Evolutionary conservation across 2,329 filamentous ascomycete genomes (phyloP).

Genomic region (Conoideocrella luteorostrata): DNA sequence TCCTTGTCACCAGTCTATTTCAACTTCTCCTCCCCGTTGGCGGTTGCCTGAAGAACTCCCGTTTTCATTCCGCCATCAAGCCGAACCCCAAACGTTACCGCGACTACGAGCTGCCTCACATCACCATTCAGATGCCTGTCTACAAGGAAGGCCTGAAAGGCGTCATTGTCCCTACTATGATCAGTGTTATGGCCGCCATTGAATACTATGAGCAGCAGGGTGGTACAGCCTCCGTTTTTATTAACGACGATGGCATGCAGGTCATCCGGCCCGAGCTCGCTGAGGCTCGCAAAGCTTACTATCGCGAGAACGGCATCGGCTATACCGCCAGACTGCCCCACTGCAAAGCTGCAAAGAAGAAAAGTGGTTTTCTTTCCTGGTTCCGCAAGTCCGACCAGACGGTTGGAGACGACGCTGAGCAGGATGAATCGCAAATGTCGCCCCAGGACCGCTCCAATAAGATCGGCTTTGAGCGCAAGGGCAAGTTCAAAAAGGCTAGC

Average conservation of each 20-base stretch:
- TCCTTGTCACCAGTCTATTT: slow-evolving; percentile 18
- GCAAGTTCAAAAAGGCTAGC: slow-evolving; percentile 60
- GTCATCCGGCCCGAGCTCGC: slow-evolving; percentile 44
- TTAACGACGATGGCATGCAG: slow-evolving; percentile 66
- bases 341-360: slow-evolving; percentile 19
- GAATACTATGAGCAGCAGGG: slow-evolving; percentile 55
- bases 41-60: slow-evolving; percentile 19
- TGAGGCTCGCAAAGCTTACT: slow-evolving; percentile 45
- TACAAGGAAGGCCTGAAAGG: slow-evolving; percentile 31
- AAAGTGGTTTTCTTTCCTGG: slow-evolving; percentile 29
- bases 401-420: slow-evolving; percentile 11
- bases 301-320: slow-evolving; percentile 51
- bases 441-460: slow-evolving; percentile 26
- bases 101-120: slow-evolving; percentile 34
- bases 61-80: slow-evolving; percentile 21
- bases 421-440: slow-evolving; percentile 33
- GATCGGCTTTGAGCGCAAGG: slow-evolving; percentile 45
- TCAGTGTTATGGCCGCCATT: slow-evolving; percentile 50
- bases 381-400: slow-evolving; percentile 15
- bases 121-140: slow-evolving; percentile 40
- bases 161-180: slow-evolving; percentile 48
- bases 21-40: slow-evolving; percentile 18
- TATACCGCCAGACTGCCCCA: slow-evolving; percentile 48
- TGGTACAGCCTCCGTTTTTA: slow-evolving; percentile 61
- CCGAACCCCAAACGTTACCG: slow-evolving; percentile 19